Evolutionary conservation across 2,329 filamentous ascomycete genomes (phyloP).

Genomic region (Simplicillium sp.): DNA sequence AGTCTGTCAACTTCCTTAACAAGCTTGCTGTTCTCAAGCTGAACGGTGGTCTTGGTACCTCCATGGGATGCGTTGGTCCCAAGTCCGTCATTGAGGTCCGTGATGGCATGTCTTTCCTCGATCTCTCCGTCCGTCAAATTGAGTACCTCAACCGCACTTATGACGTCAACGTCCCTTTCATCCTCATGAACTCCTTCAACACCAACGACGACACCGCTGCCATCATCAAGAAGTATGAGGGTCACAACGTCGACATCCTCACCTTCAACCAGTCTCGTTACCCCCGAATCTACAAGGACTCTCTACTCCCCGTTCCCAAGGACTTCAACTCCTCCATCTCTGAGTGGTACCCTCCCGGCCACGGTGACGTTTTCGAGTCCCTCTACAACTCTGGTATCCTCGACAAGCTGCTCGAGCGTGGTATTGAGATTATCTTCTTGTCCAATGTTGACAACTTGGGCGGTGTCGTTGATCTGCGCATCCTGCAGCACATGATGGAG

Average conservation of each 20-base stretch:
- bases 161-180: conserved; percentile 92
- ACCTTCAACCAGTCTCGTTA: conserved; percentile 99
- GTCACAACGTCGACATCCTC: conserved; percentile 98
- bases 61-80: conserved; percentile 97
- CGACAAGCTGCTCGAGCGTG: conserved; percentile 88
- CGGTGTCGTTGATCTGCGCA: conserved; percentile 93
- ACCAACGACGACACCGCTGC: conserved; percentile 95
- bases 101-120: conserved; percentile 99
- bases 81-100: conserved; percentile 99
- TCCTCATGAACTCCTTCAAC: conserved; percentile 99
- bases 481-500: conserved; percentile 99
- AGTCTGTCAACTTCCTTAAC: conserved; percentile 88
- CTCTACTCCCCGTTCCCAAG: conserved; percentile 91
- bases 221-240: conserved; percentile 99
- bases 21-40: conserved; percentile 98
- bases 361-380: conserved; percentile 99
- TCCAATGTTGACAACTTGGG: conserved; percentile 99
- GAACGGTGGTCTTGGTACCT: conserved; percentile 97
- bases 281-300: conserved; percentile 97
- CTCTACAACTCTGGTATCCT: conserved; percentile 98
- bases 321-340: conserved; percentile 75
- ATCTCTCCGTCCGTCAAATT: conserved; percentile 96
- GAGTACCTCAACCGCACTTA: conserved; percentile 99
- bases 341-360: conserved; percentile 97
- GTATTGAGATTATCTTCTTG: conserved; percentile 96